Evolutionary conservation across 2,329 filamentous ascomycete genomes (phyloP), one percentile per base, ranked within the genome.

Genomic region (Pseudonectria foliicola): DNA sequence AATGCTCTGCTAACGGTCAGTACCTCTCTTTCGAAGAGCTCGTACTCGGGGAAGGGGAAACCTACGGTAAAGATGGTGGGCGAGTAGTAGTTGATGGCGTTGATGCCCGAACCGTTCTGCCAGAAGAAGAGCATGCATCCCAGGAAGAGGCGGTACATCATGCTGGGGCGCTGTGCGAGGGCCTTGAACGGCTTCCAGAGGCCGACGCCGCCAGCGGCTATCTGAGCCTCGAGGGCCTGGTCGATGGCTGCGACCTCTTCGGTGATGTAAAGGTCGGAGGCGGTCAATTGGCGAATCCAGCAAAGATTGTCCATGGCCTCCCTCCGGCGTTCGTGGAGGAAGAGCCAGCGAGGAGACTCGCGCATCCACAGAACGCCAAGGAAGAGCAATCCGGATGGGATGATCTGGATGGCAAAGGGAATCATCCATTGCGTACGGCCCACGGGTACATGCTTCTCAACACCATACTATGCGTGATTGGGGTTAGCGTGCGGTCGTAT

Each of bases 121-220:
- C 73, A 82, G 44, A 82, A 65, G 66, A 82, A 81, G 11, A 84
- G 63, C 49, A 77, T 72, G 15, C 73, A 71, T 33, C 77, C 77
- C 13, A 82, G 64, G 51, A 79, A 72, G 43, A 83, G 69, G 28
- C 78, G 70, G 56, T 71, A 78, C 37, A 70, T 66, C 29, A 78
- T 82, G 72, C 38, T 49, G 5, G 46, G 45, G 13, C 41, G 37
- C 10, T 43, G 27, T 3, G 29, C 37, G 3, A 49, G 38, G 4
- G 46, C 46, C 5, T 43, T 25, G 41, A 49, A 49, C 11, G 46
- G 46, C 21, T 47, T 49, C 41, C 43, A 49, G 7, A 49, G n/a
- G 4, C 45, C 46, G 35, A 82, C 73, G 13, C 70, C 70, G 10
- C 71, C 67, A 4, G 81, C 64, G 51, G 82, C 77, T 45, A 81